Evolutionary conservation across 140 eudicot species (phyloP).

Genomic region (Flaveria floridana): DNA sequence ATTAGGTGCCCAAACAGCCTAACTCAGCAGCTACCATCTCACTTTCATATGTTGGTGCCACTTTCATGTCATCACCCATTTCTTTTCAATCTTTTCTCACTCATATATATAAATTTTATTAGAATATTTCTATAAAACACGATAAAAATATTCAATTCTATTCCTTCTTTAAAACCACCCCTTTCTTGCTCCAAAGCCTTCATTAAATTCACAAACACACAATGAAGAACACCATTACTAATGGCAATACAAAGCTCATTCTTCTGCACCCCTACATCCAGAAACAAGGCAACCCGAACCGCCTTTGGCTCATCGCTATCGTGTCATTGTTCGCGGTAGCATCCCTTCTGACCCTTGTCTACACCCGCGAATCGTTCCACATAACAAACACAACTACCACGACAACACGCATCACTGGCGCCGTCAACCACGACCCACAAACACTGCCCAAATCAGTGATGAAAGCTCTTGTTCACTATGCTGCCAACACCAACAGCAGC

Average conservation of each 20-base stretch:
- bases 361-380: constrained; percentile 72
- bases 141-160: not conserved
- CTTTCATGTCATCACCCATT: constrained; percentile 32
- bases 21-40: constrained; percentile 40
- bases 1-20: constrained; percentile 33
- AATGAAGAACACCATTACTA: constrained; percentile 71
- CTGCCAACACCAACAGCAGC: constrained; percentile 62
- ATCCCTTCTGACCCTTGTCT: constrained; percentile 65
- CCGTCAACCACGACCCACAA: constrained; percentile 29
- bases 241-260: constrained; percentile 72
- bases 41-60: constrained; percentile 45
- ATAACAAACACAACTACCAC: constrained; percentile 37
- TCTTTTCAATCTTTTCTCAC: constrained; percentile 5
- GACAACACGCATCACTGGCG: constrained; percentile 24
- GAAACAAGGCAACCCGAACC: constrained; percentile 72
- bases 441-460: constrained; percentile 55
- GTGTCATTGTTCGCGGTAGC: constrained; percentile 62
- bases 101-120: not conserved
- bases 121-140: not conserved
- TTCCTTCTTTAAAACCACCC: constrained; percentile 29
- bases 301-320: constrained; percentile 70
- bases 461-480: constrained; percentile 76
- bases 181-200: constrained; percentile 36
- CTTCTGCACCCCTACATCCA: constrained; percentile 96
- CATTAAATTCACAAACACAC: constrained; percentile 24